A percentile compares a stretch with the other conserved stretches of the same genome.
phyloP scores from a whole-genome alignment of 768 basidiomycete species.

The Termitomyces sp. region DNA sequence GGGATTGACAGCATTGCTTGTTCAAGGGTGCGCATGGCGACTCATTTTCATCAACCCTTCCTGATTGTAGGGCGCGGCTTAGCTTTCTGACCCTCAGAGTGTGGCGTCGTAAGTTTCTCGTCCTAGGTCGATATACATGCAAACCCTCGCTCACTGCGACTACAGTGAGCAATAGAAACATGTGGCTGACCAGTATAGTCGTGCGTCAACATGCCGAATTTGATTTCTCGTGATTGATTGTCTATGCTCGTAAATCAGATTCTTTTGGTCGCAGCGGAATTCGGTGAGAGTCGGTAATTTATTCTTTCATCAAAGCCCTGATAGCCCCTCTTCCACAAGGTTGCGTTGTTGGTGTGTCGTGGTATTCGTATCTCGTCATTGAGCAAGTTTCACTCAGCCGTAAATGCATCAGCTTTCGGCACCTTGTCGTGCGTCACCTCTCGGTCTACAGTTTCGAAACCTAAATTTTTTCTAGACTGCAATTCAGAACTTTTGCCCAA shows the following conservation, averaged over 20 bases:
- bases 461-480: slow-evolving; percentile 17
- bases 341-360: slow-evolving; percentile 24
- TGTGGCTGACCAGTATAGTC: slow-evolving; percentile 24
- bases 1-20: slow-evolving; percentile 42
- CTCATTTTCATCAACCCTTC: not conserved
- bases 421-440: slow-evolving; percentile 25
- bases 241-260: slow-evolving; percentile 11
- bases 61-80: not conserved
- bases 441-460: not conserved
- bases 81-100: slow-evolving; percentile 41
- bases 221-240: not conserved
- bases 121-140: not conserved
- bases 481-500: slow-evolving; percentile 26
- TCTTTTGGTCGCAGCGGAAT: slow-evolving; percentile 32
- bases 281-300: slow-evolving; percentile 20
- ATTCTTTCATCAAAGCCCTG: not conserved
- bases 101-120: slow-evolving; percentile 31
- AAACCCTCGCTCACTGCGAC: not conserved
- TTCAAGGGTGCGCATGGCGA: slow-evolving; percentile 32
- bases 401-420: slow-evolving; percentile 23
- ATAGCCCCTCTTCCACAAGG: slow-evolving; percentile 11
- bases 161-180: slow-evolving; percentile 39
- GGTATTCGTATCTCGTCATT: not conserved
- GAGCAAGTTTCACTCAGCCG: not conserved
- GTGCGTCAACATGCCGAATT: slow-evolving; percentile 20